A percentile compares a stretch with the other conserved stretches of the same genome.
phyloP scores from a whole-genome alignment of 2,329 filamentous ascomycete species.

The Chrysosporium queenslandicum region DNA sequence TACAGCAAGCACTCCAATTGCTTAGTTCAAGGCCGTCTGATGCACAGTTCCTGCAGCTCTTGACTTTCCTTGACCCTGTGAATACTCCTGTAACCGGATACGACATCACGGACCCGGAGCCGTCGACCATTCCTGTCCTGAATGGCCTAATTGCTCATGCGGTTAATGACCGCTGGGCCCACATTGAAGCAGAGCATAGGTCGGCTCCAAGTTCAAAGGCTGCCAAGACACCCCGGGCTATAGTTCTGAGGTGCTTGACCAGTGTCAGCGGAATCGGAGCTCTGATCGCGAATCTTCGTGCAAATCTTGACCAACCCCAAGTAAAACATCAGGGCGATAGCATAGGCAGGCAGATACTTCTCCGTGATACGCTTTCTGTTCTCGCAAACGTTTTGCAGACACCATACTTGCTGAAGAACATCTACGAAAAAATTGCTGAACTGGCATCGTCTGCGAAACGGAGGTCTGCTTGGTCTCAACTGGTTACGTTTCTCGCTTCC shows the following conservation, averaged over 20 bases:
- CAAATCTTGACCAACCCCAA: conserved; percentile 39
- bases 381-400: conserved; percentile 36
- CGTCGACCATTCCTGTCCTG: conserved; percentile 63
- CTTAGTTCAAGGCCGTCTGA: conserved; percentile 34
- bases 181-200: conserved; percentile 43
- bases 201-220: conserved; percentile 12
- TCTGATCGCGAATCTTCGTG: conserved; percentile 58
- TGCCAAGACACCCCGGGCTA: conserved; percentile 29
- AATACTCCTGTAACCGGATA: conserved; percentile 32
- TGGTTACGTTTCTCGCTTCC: conserved; percentile 48
- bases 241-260: conserved; percentile 54
- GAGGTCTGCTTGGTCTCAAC: conserved; percentile 53
- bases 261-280: conserved; percentile 71
- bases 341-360: conserved; percentile 27
- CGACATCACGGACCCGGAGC: conserved; percentile 53
- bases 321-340: conserved; percentile 26
- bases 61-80: conserved; percentile 31
- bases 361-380: conserved; percentile 30
- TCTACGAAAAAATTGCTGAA: conserved; percentile 39
- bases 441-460: conserved; percentile 37
- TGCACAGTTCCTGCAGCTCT: conserved; percentile 24
- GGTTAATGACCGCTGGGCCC: conserved; percentile 70
- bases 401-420: conserved; percentile 31
- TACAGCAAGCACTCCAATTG: conserved; percentile 28
- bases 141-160: conserved; percentile 64